Conservation (phyloP, 305 asterid species). For the Rubia balearica region DNA sequence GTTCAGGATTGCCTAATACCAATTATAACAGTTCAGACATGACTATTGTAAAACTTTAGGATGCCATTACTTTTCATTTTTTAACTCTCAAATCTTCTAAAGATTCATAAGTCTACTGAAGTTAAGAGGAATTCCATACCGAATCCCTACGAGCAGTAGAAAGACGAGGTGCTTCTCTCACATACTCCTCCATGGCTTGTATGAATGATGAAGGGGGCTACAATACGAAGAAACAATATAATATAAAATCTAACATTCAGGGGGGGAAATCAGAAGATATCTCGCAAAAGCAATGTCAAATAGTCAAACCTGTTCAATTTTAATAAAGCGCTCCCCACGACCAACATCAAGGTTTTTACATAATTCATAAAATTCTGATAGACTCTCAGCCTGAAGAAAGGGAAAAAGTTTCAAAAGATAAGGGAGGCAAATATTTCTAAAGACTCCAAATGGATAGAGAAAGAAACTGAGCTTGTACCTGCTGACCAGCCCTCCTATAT, state of each 20-base stretch:
- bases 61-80: not conserved
- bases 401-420: conserved; percentile 13
- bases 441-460: conserved; percentile 6
- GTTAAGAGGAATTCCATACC: conserved; percentile 34
- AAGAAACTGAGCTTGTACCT: conserved; percentile 40
- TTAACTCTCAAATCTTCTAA: not conserved
- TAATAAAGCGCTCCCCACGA: conserved; percentile 82
- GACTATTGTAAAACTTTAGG: not conserved
- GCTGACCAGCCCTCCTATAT: conserved; percentile 78
- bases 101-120: not conserved
- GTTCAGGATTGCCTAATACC: not conserved
- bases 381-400: conserved; percentile 69
- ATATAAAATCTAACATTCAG: conserved; percentile 1
- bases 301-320: conserved; percentile 84
- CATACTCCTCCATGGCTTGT: conserved; percentile 99
- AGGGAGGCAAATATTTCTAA: not conserved
- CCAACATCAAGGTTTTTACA: conserved; percentile 81
- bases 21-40: not conserved
- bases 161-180: conserved; percentile 85
- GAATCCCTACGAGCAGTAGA: conserved; percentile 69
- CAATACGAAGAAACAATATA: conserved; percentile 21
- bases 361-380: conserved; percentile 86
- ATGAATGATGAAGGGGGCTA: conserved; percentile 96
- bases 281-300: conserved; percentile 5
- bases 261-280: not conserved